phyloP scores from a whole-genome alignment of 331 rosid genomes.

The Rosa hybrid region DNA sequence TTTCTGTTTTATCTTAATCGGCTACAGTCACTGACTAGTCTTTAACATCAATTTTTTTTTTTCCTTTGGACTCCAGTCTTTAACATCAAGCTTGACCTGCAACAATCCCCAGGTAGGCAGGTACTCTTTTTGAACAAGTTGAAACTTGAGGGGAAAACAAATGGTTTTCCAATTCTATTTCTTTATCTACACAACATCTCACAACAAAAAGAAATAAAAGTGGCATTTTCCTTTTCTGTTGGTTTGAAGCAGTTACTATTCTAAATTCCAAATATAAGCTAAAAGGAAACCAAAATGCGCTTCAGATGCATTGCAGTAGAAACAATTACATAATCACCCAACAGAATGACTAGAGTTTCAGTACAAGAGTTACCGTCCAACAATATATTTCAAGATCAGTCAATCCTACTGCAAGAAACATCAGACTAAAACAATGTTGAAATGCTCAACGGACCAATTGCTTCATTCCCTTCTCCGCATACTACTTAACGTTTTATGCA shows the following conservation, averaged over 20 bases:
- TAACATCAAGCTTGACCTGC: not conserved
- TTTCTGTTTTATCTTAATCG: not conserved
- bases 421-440: conserved; percentile 21
- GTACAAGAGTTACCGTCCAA: conserved; percentile 3
- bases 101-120: too few relatives aligned
- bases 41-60: not conserved
- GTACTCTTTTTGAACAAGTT: not conserved
- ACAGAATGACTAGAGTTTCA: conserved; percentile 7
- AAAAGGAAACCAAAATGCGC: not conserved
- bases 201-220: not conserved
- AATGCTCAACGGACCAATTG: conserved; percentile 39
- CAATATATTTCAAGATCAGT: conserved; percentile 10
- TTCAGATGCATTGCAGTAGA: not conserved
- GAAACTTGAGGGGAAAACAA: not conserved
- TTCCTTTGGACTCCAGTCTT: not conserved
- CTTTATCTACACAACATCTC: conserved; percentile 1
- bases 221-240: not conserved
- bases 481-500: conserved; percentile 10
- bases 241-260: not conserved
- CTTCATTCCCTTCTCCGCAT: conserved; percentile 37
- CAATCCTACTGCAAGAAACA: conserved; percentile 12
- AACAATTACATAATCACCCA: conserved; percentile 19
- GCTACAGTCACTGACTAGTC: not conserved
- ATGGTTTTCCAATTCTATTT: not conserved
- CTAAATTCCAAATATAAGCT: not conserved